phyloP scores from a whole-genome alignment of 345 rosid genomes.

The Linum lewisii region DNA sequence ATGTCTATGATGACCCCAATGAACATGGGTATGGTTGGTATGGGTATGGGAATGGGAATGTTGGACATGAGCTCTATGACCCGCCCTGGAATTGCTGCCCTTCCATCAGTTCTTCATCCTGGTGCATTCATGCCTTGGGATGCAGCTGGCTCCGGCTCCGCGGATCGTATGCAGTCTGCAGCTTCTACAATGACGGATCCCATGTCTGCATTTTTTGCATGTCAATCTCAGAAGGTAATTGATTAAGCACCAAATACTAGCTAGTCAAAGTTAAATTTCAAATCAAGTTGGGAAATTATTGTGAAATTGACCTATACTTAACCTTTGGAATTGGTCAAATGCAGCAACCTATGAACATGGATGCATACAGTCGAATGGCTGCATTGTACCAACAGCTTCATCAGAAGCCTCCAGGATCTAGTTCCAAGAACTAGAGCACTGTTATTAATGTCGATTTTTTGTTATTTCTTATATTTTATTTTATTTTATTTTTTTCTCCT shows the following conservation, averaged over 20 bases:
- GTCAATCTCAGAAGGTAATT: conserved; percentile 54
- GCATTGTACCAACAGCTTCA: conserved; percentile 79
- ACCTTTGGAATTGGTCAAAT: no score
- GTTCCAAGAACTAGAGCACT: conserved; percentile 29
- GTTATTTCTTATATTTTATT: neutral
- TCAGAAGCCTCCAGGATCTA: conserved; percentile 44
- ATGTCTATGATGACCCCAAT: conserved; percentile 71
- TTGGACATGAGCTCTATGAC: conserved; percentile 58
- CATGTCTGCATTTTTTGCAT: conserved; percentile 54
- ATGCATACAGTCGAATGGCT: conserved; percentile 71
- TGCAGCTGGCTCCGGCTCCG: conserved; percentile 12
- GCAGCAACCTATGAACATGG: conserved; percentile 68
- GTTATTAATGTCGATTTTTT: no score
- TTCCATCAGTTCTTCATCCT: conserved; percentile 40
- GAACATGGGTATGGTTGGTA: conserved; percentile 50
- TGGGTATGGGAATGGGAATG: conserved; percentile 50
- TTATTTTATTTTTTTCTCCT: no score
- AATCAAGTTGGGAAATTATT: no score
- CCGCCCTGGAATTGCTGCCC: conserved; percentile 32
- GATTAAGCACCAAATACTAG: neutral
- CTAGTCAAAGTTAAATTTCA: no score
- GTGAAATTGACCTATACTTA: no score
- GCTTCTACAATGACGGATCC: conserved; percentile 49
- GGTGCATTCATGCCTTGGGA: conserved; percentile 75
- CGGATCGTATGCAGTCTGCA: conserved; percentile 25